Base-by-base conservation (phyloP, 1,139 yeast genomes). In the Suhomyces ambrosiae region DNA sequence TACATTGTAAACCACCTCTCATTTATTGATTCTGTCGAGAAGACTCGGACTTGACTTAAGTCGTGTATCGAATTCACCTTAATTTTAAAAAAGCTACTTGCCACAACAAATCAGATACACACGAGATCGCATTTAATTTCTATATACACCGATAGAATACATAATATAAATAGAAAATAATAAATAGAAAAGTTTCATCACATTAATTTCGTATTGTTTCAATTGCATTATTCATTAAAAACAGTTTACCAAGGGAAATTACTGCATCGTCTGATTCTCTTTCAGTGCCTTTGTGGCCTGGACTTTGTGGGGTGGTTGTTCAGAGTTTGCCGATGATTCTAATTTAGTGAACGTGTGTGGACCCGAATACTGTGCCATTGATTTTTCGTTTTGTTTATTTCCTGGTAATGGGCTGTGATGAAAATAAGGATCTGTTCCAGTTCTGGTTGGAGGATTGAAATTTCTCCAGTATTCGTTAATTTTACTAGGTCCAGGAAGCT, bases 401-500 rank as follows among this genome's bases (percentile, higher is more conserved):
- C 18, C 31, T 9, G 26, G 16, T 19, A 23, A 4, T 11, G 26
- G 23, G 5, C 26, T 12, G 17, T 22, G 39, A 13, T 33, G 36
- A n/a, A 24, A 15, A 12, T 14, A 25, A 10, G 35, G 35, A 21
- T 35, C 36, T 17, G 32, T 13, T 5, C 35, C 32, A 3, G 27
- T 4, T 11, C 24, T 23, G 16, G 18, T n/a, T 24, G 16, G 18
- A 12, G 16, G 14, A 11, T 17, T 16, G 2, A 17, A 5, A 6
- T 17, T 25, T 5, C 22, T 36, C 37, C 40, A 30, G 23, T 32
- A 33, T 5, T 32, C 31, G 12, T 40, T 40, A n/a, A 45, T 41
- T 11, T 40, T 37, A 7, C 35, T 31, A 6, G 47, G 47, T 2
- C 44, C 44, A 2, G 49, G 46, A 12, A 45, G 38, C 15, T 31